Evolutionary conservation across 495 filamentous ascomycete species (phyloP), one percentile per base, ranked within the genome.

Genomic region (Talaromyces liani): DNA sequence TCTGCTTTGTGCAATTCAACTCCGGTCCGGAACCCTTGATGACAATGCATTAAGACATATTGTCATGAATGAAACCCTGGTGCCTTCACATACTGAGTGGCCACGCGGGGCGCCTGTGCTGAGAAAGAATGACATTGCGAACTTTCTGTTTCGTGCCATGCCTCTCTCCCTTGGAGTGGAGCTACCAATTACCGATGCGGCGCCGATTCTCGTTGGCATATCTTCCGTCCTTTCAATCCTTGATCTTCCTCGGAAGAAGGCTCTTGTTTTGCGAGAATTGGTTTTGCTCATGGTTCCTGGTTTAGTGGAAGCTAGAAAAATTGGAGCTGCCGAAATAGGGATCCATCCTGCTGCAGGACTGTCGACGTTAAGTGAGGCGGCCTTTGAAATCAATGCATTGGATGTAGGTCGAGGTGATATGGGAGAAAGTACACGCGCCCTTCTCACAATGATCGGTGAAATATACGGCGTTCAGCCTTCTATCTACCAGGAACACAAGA

Each of bases 301-400:
- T 1, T 78, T 98, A 31, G 88, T 96, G n/a, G 90, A 96, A 72
- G 95, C 95, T 16, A 82, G 94, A 45, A 97, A 95, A 61, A 82
- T 91, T 61, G 92, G 92, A 34, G 95, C 94, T 60, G 94, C 95
- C 20, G 94, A 97, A 67, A 88, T 93, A 63, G 94, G 95, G 4
- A 88, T 98, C 53, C 94, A 98, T 73, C 95, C 95, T 54, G 92
- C 92, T 27, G 92, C 94, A 24, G 91, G 90, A 1, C 74, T 95
- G 47, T 84, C 87, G 12, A 86, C 87, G 65, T 74, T 92, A 24
- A 81, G 73, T 60, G 79, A 81, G 61, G 74, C 77, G 4, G 70
- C 78, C 1, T 80, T 80, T 63, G 77, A 80, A 65, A 77, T 87
- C n/a, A 85, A 85, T 36, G 84, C 88, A 7, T 74, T 94, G 57